Percentiles rank a stretch among this genome's conserved stretches.
These are phyloP conservation scores for Iberis amara DNA, from an alignment of 441 rosid species.

Conservation along the genomic window DNA sequence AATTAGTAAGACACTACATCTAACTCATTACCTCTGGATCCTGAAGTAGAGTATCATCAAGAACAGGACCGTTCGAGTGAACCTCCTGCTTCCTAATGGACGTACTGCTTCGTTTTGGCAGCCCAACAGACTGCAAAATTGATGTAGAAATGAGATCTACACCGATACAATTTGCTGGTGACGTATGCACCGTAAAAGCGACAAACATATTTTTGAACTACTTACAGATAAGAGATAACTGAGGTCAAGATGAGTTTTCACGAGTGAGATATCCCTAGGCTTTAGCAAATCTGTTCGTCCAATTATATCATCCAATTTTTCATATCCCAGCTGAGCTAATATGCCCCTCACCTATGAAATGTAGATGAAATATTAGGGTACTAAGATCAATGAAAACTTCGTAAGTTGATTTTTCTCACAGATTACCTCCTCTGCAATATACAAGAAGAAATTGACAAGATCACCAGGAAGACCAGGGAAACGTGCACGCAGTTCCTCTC, in stretches of 20 bases:
- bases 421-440: conserved; percentile 96
- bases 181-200: conserved; percentile 9
- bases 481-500: conserved; percentile 98
- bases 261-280: conserved; percentile 85
- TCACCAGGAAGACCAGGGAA: conserved; percentile 99
- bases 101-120: conserved; percentile 86
- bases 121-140: conserved; percentile 60
- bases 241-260: conserved; percentile 95
- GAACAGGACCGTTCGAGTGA: conserved; percentile 81
- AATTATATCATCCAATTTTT: conserved; percentile 82
- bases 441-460: conserved; percentile 90
- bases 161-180: conserved; percentile 15
- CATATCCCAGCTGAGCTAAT: conserved; percentile 84
- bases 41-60: conserved; percentile 76
- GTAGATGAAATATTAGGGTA: conserved; percentile 6
- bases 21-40: conserved; percentile 66
- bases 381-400: too few relatives aligned
- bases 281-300: conserved; percentile 76
- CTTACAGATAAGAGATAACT: conserved; percentile 71
- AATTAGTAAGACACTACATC: conserved; percentile 2
- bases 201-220: conserved; percentile 16
- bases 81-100: conserved; percentile 83
- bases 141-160: conserved; percentile 17
- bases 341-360: conserved; percentile 75
- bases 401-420: neutral